Percentiles rank a stretch among this genome's conserved stretches.
These are phyloP conservation scores for Aspergillus japonicus DNA, from an alignment of 2,329 filamentous ascomycete species.

Conservation along the genomic window DNA sequence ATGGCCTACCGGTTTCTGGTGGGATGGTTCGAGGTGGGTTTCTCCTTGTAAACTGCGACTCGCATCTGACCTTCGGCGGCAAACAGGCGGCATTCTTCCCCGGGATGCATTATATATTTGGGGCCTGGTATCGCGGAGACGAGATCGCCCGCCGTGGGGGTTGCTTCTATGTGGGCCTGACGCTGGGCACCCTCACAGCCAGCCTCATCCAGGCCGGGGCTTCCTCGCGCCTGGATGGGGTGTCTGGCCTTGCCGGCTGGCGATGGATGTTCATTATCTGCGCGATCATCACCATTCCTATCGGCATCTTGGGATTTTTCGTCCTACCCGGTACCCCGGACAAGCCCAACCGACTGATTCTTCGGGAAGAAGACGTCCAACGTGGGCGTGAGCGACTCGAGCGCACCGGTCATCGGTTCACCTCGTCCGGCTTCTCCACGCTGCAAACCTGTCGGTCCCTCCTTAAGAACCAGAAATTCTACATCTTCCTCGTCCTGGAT, in stretches of 20 bases:
- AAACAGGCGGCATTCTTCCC: constrained; percentile 39
- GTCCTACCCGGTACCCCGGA: constrained; percentile 54
- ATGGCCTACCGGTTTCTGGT: constrained; percentile 56
- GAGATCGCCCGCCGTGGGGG: constrained; percentile 52
- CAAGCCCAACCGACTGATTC: constrained; percentile 49
- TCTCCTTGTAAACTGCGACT: not conserved
- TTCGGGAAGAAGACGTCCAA: constrained; percentile 50
- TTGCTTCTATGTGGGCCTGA: constrained; percentile 53
- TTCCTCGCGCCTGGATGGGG: constrained; percentile 42
- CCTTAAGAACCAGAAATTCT: constrained; percentile 49
- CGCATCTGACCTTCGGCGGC: too few species aligned
- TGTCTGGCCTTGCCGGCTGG: constrained; percentile 51
- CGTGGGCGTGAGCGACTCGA: constrained; percentile 49
- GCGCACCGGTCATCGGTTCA: constrained; percentile 43
- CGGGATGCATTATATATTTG: constrained; percentile 38
- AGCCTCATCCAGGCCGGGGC: constrained; percentile 51
- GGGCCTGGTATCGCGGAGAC: constrained; percentile 52
- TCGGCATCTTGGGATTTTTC: constrained; percentile 53
- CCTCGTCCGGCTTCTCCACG: constrained; percentile 24
- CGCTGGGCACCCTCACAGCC: constrained; percentile 53
- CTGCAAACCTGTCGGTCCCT: constrained; percentile 34
- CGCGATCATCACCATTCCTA: constrained; percentile 55
- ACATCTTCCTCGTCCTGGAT: constrained; percentile 51
- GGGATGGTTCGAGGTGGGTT: constrained; percentile 51
- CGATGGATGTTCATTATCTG: constrained; percentile 60